A percentile compares a stretch with the other conserved stretches of the same genome.
phyloP scores from a whole-genome alignment of 495 filamentous ascomycete species.

The Astrothelium macrocarpum region DNA sequence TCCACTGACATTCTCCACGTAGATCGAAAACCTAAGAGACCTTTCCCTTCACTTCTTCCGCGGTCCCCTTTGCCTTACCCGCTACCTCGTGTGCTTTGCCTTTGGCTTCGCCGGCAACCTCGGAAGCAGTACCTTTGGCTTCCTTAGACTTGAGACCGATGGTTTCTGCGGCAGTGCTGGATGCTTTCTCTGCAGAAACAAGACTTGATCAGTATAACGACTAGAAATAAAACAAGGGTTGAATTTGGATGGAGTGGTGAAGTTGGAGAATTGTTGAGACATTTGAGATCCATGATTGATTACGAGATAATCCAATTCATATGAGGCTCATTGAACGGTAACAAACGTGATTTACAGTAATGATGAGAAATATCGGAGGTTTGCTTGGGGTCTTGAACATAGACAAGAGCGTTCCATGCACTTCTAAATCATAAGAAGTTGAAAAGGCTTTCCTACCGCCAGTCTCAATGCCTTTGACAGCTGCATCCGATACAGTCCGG shows the following conservation, averaged over 20 bases:
- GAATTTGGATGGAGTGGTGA: constrained; percentile 14
- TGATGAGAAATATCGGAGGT: too few species aligned
- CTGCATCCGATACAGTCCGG: constrained; percentile 42
- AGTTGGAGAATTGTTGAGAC: background rate
- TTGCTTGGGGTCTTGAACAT: background rate
- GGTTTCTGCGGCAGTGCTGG: constrained; percentile 30
- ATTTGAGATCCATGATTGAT: too few species aligned
- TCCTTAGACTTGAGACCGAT: constrained; percentile 30
- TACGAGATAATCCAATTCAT: too few species aligned
- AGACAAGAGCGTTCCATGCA: background rate
- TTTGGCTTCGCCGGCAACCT: constrained; percentile 37
- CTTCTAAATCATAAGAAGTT: constrained; percentile 29
- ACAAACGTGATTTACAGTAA: too few species aligned
- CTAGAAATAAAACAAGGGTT: background rate
- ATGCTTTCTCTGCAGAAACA: constrained; percentile 36
- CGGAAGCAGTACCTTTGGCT: constrained; percentile 38
- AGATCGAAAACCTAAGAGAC: constrained; percentile 27
- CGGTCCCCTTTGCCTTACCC: constrained; percentile 34
- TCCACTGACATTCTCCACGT: background rate
- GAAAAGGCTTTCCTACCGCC: constrained; percentile 26
- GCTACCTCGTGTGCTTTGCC: constrained; percentile 28
- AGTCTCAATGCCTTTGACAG: constrained; percentile 53
- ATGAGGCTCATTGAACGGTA: too few species aligned
- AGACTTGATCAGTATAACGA: background rate
- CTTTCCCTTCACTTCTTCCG: constrained; percentile 35